phyloP scores from a whole-genome alignment of 2,329 filamentous ascomycete genomes.

The Microsporum ferrugineum region DNA sequence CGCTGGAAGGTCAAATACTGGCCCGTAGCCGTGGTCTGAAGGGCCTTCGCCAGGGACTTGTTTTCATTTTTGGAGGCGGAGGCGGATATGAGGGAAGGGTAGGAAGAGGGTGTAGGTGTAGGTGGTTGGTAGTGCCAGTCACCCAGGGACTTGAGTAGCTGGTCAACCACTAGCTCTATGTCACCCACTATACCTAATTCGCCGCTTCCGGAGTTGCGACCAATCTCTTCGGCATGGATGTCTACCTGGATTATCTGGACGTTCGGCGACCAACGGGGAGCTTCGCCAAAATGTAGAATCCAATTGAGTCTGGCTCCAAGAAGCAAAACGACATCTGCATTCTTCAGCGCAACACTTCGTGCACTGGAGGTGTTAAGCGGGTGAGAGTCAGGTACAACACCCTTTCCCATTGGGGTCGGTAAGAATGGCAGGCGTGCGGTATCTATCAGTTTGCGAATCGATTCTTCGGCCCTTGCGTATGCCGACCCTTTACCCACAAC shows the following conservation, averaged over 20 bases:
- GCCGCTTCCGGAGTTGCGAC: slow-evolving; percentile 40
- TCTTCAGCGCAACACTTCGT: slow-evolving; percentile 42
- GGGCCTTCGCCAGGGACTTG: slow-evolving; percentile 34
- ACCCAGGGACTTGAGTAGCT: slow-evolving; percentile 34
- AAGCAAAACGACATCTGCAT: slow-evolving; percentile 45
- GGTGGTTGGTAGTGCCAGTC: slow-evolving; percentile 36
- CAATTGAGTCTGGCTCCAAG: slow-evolving; percentile 47
- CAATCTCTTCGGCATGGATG: slow-evolving; percentile 44
- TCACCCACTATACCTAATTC: slow-evolving; percentile 43
- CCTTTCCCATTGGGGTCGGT: slow-evolving; percentile 50
- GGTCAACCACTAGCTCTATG: slow-evolving; percentile 38
- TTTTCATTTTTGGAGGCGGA: slow-evolving; percentile 38
- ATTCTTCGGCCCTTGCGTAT: slow-evolving; percentile 40
- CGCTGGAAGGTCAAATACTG: slow-evolving; percentile 41
- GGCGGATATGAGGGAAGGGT: slow-evolving; percentile 23
- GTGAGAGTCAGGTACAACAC: slow-evolving; percentile 45
- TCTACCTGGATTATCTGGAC: slow-evolving; percentile 47
- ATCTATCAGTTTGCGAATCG: slow-evolving; percentile 37
- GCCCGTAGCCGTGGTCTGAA: slow-evolving; percentile 22
- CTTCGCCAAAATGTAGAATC: slow-evolving; percentile 47
- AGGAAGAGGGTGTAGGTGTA: slow-evolving; percentile 22
- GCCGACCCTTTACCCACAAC: slow-evolving; percentile 47
- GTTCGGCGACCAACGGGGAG: slow-evolving; percentile 41
- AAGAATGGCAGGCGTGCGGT: slow-evolving; percentile 44
- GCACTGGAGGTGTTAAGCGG: slow-evolving; percentile 43